Evolutionary conservation across 495 filamentous ascomycete species (phyloP).

Genomic region (Annulohypoxylon moriforme): DNA sequence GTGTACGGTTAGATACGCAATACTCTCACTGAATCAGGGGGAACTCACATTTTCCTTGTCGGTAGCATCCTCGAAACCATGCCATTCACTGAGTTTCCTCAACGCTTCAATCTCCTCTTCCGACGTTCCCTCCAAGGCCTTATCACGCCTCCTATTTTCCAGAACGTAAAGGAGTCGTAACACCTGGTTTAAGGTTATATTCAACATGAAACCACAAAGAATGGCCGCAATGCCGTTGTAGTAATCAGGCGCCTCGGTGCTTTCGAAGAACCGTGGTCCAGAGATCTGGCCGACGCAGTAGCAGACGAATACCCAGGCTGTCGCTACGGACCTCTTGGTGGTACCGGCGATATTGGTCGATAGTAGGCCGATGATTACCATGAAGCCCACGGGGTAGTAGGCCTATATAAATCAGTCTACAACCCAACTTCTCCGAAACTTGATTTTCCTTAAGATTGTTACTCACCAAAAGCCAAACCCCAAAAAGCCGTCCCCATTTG

Average conservation of each 20-base stretch:
- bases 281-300: slow-evolving; percentile 50
- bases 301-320: slow-evolving; percentile 48
- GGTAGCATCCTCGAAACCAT: slow-evolving; percentile 49
- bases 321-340: slow-evolving; percentile 48
- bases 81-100: slow-evolving; percentile 43
- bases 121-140: slow-evolving; percentile 37
- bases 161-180: slow-evolving; percentile 36
- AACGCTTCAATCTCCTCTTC: slow-evolving; percentile 40
- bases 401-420: slow-evolving; percentile 18
- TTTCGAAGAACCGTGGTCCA: slow-evolving; percentile 46
- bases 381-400: slow-evolving; percentile 33
- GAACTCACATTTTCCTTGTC: slow-evolving; percentile 47
- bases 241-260: slow-evolving; percentile 31
- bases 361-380: slow-evolving; percentile 39
- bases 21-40: background rate
- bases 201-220: slow-evolving; percentile 40
- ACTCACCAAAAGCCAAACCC: slow-evolving; percentile 41
- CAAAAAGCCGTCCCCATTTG: slow-evolving; percentile 37
- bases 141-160: slow-evolving; percentile 43
- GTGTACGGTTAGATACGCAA: slow-evolving; percentile 5
- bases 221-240: slow-evolving; percentile 38
- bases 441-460: background rate
- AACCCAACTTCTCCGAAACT: background rate
- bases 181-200: slow-evolving; percentile 37
- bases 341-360: slow-evolving; percentile 48